These are phyloP conservation scores for Trichophyton schoenleinii DNA, from an alignment of 2,329 filamentous ascomycete species.

Conservation along the genomic window DNA sequence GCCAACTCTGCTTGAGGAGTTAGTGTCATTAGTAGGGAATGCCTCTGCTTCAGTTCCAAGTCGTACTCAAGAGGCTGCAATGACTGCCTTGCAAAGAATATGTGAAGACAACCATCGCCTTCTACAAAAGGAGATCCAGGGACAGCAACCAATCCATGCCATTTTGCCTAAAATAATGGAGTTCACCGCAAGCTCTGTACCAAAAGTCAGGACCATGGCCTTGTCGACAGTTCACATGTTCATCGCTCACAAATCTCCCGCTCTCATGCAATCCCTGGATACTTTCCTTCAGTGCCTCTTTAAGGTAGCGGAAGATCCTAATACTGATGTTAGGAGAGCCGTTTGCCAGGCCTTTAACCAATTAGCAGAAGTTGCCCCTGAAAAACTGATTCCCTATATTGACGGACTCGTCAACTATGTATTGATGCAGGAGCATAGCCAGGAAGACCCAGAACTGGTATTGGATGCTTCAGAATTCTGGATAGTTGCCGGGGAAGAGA, in stretches of 20 bases:
- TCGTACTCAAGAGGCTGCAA: constrained; percentile 79
- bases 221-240: constrained; percentile 85
- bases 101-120: constrained; percentile 90
- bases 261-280: constrained; percentile 69
- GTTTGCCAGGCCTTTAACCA: constrained; percentile 90
- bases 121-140: constrained; percentile 75
- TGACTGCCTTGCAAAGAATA: constrained; percentile 85
- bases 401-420: constrained; percentile 85
- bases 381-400: constrained; percentile 83
- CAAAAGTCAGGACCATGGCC: constrained; percentile 68
- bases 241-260: constrained; percentile 69
- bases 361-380: constrained; percentile 77
- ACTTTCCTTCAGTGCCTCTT: constrained; percentile 73
- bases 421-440: constrained; percentile 69
- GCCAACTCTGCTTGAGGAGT: constrained; percentile 77
- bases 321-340: constrained; percentile 73
- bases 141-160: constrained; percentile 74
- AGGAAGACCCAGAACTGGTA: constrained; percentile 74
- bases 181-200: constrained; percentile 62
- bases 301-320: constrained; percentile 61
- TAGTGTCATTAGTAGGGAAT: constrained; percentile 68
- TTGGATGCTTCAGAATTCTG: constrained; percentile 96
- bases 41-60: constrained; percentile 52
- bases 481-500: constrained; percentile 83
- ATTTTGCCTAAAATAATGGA: constrained; percentile 84